Conservation (phyloP, 2,329 filamentous ascomycete genomes). For the Aureobasidium sp. region DNA sequence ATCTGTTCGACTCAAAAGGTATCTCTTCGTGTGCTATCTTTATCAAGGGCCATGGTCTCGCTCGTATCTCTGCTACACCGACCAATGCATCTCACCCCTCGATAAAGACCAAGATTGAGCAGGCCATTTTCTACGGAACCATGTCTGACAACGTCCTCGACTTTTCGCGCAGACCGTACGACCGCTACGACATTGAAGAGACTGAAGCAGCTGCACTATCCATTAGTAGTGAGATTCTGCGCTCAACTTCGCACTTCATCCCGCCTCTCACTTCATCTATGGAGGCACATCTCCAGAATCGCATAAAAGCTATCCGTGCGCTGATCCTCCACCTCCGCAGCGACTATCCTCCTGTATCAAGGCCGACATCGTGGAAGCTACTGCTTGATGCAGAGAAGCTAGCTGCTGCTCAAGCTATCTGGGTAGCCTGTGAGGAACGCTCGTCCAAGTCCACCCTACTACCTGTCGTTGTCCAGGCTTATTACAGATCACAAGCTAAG, state of each 20-base stretch:
- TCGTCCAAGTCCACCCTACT: conserved; percentile 2
- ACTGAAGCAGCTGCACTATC: conserved; percentile 67
- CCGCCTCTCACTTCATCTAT: conserved; percentile 61
- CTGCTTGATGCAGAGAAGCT: conserved; percentile 90
- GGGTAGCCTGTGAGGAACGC: conserved; percentile 66
- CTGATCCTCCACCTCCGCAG: conserved; percentile 63
- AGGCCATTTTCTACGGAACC: conserved; percentile 86
- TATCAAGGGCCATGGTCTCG: conserved; percentile 48
- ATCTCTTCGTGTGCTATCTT: conserved; percentile 42
- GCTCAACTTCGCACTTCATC: conserved; percentile 66
- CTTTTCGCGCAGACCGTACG: conserved; percentile 49
- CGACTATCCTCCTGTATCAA: conserved; percentile 56
- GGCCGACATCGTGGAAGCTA: conserved; percentile 65
- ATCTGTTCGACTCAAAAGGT: conserved; percentile 26
- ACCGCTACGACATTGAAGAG: conserved; percentile 60
- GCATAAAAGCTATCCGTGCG: conserved; percentile 64
- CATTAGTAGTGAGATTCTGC: conserved; percentile 74
- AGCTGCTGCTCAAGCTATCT: conserved; percentile 68
- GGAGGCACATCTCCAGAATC: conserved; percentile 68
- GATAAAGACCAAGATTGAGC: conserved; percentile 82
- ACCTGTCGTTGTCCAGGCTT: conserved; percentile 4
- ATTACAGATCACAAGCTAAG: neutral
- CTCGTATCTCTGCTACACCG: conserved; percentile 45
- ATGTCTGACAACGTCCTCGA: conserved; percentile 80
- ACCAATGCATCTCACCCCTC: conserved; percentile 60